Conservation (phyloP, 2,329 filamentous ascomycete genomes). For the Rutstroemia sydowiana region DNA sequence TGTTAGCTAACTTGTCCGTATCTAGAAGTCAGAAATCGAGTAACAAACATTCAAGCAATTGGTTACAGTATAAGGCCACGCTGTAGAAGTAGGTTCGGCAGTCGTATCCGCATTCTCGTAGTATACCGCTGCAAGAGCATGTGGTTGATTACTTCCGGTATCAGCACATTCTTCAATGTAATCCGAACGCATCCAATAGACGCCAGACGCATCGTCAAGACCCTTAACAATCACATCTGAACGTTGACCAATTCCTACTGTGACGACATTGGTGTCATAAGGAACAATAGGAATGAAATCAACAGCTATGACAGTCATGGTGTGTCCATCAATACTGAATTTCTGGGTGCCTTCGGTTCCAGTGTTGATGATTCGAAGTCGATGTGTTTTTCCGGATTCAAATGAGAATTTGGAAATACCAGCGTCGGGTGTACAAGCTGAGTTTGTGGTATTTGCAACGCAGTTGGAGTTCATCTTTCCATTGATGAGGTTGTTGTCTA, state of each 20-base stretch:
- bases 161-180: conserved; percentile 35
- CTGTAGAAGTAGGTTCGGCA: conserved; percentile 11
- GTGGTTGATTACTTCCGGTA: conserved; percentile 41
- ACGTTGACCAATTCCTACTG: conserved; percentile 36
- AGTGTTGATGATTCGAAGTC: conserved; percentile 41
- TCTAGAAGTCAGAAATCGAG: too few relatives aligned
- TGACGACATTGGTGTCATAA: conserved; percentile 43
- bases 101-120: conserved; percentile 43
- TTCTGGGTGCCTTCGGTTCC: conserved; percentile 39
- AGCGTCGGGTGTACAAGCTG: conserved; percentile 5
- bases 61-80: conserved; percentile 15
- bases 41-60: conserved; percentile 16
- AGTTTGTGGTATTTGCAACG: conserved; percentile 2
- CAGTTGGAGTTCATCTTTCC: conserved; percentile 22
- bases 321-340: conserved; percentile 40
- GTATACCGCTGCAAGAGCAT: conserved; percentile 57
- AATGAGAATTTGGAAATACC: conserved; percentile 31
- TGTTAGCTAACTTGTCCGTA: background rate
- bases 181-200: conserved; percentile 51
- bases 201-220: conserved; percentile 31
- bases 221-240: conserved; percentile 37
- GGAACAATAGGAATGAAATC: conserved; percentile 52
- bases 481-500: conserved; percentile 30
- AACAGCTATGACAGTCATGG: conserved; percentile 58
- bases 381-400: conserved; percentile 35